phyloP scores from a whole-genome alignment of 140 eudicot species.

The Stevia rebaudiana region DNA sequence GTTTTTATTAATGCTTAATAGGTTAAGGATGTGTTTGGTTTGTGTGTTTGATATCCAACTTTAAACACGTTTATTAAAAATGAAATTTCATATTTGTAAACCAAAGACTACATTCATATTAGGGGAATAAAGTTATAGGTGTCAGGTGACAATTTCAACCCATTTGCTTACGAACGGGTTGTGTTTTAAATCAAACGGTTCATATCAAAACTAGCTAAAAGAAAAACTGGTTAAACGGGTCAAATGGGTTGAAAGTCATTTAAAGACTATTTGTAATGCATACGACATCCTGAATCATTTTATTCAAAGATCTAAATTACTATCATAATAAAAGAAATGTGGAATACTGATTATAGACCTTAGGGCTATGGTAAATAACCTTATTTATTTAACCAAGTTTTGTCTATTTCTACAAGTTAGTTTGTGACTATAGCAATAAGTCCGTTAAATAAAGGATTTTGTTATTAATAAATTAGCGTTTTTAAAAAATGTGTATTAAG shows the following conservation, averaged over 20 bases:
- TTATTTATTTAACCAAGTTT: background rate
- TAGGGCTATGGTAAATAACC: background rate
- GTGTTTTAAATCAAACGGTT: conserved; percentile 6
- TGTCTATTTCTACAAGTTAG: background rate
- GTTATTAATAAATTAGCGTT: background rate
- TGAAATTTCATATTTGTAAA: background rate
- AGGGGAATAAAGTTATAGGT: background rate
- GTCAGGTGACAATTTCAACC: background rate
- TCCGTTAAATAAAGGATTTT: background rate
- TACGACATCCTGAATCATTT: background rate
- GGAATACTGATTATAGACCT: background rate
- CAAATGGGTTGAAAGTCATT: conserved; percentile 12
- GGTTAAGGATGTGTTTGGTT: background rate
- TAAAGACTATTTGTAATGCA: background rate
- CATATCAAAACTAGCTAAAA: background rate
- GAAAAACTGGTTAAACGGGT: background rate
- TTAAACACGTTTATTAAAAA: background rate
- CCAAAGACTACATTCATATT: background rate
- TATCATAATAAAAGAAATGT: background rate
- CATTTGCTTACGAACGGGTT: background rate
- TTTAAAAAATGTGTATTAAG: background rate
- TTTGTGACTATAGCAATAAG: background rate
- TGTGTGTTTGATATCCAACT: too few species aligned
- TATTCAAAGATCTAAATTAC: background rate
- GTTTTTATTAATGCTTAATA: background rate